Percentiles rank a stretch among this genome's conserved stretches.
These are phyloP conservation scores for Datisca glomerata DNA, from an alignment of 306 rosid species.

Conservation along the genomic window DNA sequence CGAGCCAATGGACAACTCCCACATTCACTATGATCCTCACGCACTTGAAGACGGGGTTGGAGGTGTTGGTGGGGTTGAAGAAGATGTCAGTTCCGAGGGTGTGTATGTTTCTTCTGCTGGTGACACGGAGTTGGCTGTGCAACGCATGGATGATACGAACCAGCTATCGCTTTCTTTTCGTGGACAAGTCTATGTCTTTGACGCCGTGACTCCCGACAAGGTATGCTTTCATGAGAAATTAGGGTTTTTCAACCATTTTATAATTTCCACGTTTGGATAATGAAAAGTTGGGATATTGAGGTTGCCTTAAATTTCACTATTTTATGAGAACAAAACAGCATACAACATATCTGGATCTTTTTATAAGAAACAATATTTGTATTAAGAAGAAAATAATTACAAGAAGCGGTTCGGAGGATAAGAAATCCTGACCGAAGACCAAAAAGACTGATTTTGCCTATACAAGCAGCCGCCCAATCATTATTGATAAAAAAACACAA, in stretches of 20 bases:
- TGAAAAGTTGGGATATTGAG: not conserved
- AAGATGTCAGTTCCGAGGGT: slow-evolving; percentile 37
- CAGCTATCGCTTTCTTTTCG: slow-evolving; percentile 93
- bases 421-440: no score
- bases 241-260: slow-evolving; percentile 8
- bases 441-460: no score
- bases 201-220: slow-evolving; percentile 82
- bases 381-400: no score
- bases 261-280: not conserved
- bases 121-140: slow-evolving; percentile 33
- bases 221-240: slow-evolving; percentile 15
- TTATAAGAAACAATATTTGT: no score
- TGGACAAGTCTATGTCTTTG: slow-evolving; percentile 86
- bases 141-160: slow-evolving; percentile 43
- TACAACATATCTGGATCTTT: not conserved
- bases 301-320: not conserved
- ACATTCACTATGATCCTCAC: slow-evolving; percentile 43
- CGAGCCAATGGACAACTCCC: slow-evolving; percentile 38
- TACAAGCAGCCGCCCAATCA: no score
- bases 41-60: slow-evolving; percentile 41
- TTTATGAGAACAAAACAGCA: not conserved
- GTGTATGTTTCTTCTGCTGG: slow-evolving; percentile 32
- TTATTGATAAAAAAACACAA: no score
- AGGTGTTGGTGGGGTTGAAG: slow-evolving; percentile 23
- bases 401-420: no score